These are phyloP conservation scores for Monascus ruber DNA, from an alignment of 2,329 filamentous ascomycete genomes.

Conservation along the genomic window DNA sequence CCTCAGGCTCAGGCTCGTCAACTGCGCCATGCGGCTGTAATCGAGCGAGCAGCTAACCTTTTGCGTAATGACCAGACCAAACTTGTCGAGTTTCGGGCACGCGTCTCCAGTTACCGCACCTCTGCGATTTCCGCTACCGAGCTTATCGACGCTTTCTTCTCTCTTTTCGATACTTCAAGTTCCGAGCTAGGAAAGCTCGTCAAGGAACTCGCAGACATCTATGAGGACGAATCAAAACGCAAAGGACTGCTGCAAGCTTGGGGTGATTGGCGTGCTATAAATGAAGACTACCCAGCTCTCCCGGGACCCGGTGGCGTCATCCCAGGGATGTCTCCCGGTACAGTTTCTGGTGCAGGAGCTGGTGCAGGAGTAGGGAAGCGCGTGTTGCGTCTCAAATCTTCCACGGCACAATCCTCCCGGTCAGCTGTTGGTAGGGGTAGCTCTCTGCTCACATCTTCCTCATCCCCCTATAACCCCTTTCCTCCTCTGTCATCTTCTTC, in stretches of 20 bases:
- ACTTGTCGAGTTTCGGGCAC: slow-evolving; percentile 62
- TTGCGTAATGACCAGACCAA: slow-evolving; percentile 67
- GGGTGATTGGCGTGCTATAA: slow-evolving; percentile 92
- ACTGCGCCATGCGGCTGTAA: slow-evolving; percentile 69
- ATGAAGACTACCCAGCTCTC: slow-evolving; percentile 86
- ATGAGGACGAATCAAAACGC: slow-evolving; percentile 68
- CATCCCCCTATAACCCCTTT: slow-evolving; percentile 30
- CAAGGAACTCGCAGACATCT: slow-evolving; percentile 84
- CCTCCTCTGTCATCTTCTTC: slow-evolving; percentile 29
- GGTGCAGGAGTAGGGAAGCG: slow-evolving; percentile 48
- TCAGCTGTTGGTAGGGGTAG: slow-evolving; percentile 51
- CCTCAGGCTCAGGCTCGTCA: slow-evolving; percentile 72
- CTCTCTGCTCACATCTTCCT: slow-evolving; percentile 27
- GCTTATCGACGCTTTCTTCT: slow-evolving; percentile 78
- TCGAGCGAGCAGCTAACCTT: slow-evolving; percentile 72
- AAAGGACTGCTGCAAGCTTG: slow-evolving; percentile 68
- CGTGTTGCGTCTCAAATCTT: slow-evolving; percentile 57
- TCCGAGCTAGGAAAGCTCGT: slow-evolving; percentile 77
- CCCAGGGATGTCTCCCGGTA: slow-evolving; percentile 39
- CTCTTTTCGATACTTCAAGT: slow-evolving; percentile 71
- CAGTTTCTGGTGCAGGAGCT: slow-evolving; percentile 43
- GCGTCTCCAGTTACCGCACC: slow-evolving; percentile 67
- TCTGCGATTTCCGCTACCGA: slow-evolving; percentile 59
- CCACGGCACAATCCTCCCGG: slow-evolving; percentile 56
- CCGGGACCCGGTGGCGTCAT: slow-evolving; percentile 62